Evolutionary conservation across 1,284 basidiomycete genomes (phyloP).

Genomic region (Mrakiaceae sp.): DNA sequence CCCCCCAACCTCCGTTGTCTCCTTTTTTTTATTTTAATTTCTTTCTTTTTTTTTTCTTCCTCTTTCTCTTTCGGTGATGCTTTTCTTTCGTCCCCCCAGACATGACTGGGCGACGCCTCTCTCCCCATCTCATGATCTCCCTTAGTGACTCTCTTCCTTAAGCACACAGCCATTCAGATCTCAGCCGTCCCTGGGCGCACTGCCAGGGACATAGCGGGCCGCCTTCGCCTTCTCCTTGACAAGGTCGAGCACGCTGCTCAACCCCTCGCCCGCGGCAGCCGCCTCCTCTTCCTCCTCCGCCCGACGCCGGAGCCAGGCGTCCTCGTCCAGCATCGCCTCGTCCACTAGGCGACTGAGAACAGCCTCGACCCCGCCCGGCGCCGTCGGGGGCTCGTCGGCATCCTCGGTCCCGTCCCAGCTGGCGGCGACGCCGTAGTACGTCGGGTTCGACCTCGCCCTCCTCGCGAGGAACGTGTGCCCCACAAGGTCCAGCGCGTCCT

Average conservation of each 20-base stretch:
- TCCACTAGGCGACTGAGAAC: conserved; percentile 25
- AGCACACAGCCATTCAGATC: neutral
- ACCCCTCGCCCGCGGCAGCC: neutral
- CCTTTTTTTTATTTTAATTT: neutral
- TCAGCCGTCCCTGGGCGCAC: neutral
- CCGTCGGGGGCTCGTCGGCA: conserved; percentile 37
- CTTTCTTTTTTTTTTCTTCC: neutral
- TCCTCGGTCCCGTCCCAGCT: neutral
- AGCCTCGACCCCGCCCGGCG: conserved; percentile 28
- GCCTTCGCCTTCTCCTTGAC: neutral
- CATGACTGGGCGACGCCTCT: neutral
- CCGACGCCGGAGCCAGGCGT: neutral
- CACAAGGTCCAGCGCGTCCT: conserved; percentile 62
- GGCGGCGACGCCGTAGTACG: conserved; percentile 50
- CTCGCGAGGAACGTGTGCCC: conserved; percentile 70
- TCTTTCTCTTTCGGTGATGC: neutral
- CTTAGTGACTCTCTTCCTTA: neutral
- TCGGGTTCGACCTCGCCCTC: conserved; percentile 66
- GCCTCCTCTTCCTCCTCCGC: neutral
- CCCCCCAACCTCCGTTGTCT: neutral
- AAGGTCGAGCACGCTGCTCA: conserved; percentile 2
- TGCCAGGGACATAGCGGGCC: neutral
- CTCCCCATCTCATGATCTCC: neutral
- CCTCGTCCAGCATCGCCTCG: neutral
- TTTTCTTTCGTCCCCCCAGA: neutral